These are phyloP conservation scores for Omphalotus olearius DNA, from an alignment of 1,284 basidiomycete genomes.

Conservation along the genomic window DNA sequence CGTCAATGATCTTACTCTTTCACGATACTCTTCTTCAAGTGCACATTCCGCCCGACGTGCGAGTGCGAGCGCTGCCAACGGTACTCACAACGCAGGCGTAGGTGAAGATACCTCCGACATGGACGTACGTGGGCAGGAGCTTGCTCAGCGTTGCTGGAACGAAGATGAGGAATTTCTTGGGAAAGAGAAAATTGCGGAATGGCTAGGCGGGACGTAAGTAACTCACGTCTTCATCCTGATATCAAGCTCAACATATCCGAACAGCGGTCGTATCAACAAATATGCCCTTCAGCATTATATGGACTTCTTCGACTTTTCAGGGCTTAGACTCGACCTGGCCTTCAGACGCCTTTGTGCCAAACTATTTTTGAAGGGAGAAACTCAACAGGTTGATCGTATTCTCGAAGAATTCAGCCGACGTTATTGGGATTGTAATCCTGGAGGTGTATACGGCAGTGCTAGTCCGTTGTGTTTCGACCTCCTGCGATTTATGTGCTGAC, in stretches of 20 bases:
- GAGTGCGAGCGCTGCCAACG: conserved; percentile 15
- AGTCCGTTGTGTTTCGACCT: conserved; percentile 45
- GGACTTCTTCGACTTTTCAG: conserved; percentile 85
- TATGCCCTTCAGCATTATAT: conserved; percentile 79
- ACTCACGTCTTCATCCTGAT: conserved; percentile 5
- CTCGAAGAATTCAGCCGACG: conserved; percentile 86
- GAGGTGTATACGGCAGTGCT: conserved; percentile 73
- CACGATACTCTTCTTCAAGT: conserved; percentile 39
- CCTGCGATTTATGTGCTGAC: neutral
- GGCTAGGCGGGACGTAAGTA: conserved; percentile 86
- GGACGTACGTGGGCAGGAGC: conserved; percentile 64
- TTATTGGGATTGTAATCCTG: conserved; percentile 90
- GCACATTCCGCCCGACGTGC: conserved; percentile 31
- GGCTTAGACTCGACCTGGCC: conserved; percentile 80
- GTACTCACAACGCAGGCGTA: neutral
- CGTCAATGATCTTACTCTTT: conserved; percentile 38
- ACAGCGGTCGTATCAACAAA: conserved; percentile 73
- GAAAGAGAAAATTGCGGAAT: conserved; percentile 93
- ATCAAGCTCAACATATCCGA: conserved; percentile 15
- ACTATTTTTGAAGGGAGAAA: conserved; percentile 92
- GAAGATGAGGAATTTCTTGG: conserved; percentile 83
- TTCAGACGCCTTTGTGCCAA: conserved; percentile 92
- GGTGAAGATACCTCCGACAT: conserved; percentile 51
- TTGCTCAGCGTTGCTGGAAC: conserved; percentile 81
- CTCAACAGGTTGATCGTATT: conserved; percentile 97